phyloP scores from a whole-genome alignment of 2,329 filamentous ascomycete species.

The Aspergillus glaucus region DNA sequence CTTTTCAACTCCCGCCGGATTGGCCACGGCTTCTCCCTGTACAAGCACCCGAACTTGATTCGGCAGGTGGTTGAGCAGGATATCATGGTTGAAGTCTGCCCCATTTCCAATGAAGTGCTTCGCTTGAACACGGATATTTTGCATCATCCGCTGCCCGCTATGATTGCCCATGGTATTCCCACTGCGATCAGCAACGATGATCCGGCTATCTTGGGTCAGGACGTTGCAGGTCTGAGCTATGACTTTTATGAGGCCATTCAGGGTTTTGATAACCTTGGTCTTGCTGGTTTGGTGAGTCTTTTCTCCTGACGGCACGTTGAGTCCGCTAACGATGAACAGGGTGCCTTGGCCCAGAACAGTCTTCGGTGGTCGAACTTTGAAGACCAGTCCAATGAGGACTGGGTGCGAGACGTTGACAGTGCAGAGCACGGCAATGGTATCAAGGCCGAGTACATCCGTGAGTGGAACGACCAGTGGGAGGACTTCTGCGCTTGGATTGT shows the following conservation, averaged over 20 bases:
- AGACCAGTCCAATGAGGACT: conserved; percentile 63
- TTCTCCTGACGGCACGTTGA: neutral
- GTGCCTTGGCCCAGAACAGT: conserved; percentile 74
- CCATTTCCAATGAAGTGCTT: conserved; percentile 82
- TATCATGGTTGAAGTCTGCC: conserved; percentile 80
- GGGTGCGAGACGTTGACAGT: conserved; percentile 65
- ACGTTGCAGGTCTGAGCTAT: conserved; percentile 72
- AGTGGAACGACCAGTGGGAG: conserved; percentile 79
- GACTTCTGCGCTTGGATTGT: conserved; percentile 83
- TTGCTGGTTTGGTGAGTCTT: conserved; percentile 67
- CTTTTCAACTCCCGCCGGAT: conserved; percentile 77
- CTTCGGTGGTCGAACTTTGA: conserved; percentile 81
- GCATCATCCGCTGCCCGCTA: conserved; percentile 71
- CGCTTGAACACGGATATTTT: conserved; percentile 68
- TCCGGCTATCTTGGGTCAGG: conserved; percentile 79
- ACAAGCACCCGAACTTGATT: conserved; percentile 80
- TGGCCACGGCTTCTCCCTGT: conserved; percentile 78
- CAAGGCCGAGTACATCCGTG: conserved; percentile 63
- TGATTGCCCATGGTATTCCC: conserved; percentile 73
- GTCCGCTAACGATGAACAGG: conserved; percentile 5
- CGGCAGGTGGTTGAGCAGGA: conserved; percentile 80
- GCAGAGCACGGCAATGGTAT: conserved; percentile 63
- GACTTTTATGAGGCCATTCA: conserved; percentile 91
- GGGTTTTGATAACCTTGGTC: conserved; percentile 81
- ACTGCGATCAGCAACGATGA: conserved; percentile 85